Base-by-base conservation (phyloP, 1,139 yeast genomes). In the Candida smagusa region DNA sequence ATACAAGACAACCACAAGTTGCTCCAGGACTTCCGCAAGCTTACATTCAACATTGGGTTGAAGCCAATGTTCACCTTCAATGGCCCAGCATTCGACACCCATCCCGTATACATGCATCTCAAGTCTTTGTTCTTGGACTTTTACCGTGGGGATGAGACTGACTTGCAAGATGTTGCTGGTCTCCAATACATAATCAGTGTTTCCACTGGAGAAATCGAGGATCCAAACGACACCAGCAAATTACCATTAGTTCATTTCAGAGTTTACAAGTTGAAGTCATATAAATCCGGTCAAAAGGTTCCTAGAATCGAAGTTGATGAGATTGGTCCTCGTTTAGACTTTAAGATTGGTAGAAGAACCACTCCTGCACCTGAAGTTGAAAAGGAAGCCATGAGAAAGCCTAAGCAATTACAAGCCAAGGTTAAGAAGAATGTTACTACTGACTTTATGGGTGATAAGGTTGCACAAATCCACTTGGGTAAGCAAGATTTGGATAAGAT, bases 261-360 rank as follows among this genome's bases (percentile, higher is more conserved):
- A 64, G 97, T 89, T 21, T 92, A 92, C 63, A 80, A 84, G 55
- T 68, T 94, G 51, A 86, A 84, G 58, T 81, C 97, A 3, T 84
- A 64, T 61, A 81, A 75, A 58, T 81, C 90, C 45, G 92, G 88
- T 35, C 95, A 92, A 55, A 88, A 86, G 58, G 74, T 88, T 39
- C 98, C 98, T 38, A 77, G 98, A 58, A 90, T 92, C 24, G 98
- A 92, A 64, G 69, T 92, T 37, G 95, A 85, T 44, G 99, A 92
- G 63, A 84, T 88, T 50, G 99, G 99, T 1, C 99, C 99, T 40
- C 77, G 98, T 52, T 74, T 94, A 42, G 97, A 92, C 57, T 92
- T 92, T 65, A 81, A 84, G 52, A 77, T 92, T 45, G 98, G 98
- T 35, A 79, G 99, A 66, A 77, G 84, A 52, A 83, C 82, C 50